Evolutionary conservation across 2,329 filamentous ascomycete species (phyloP).

Genomic region (Zelopaecilomyces penicillatus): DNA sequence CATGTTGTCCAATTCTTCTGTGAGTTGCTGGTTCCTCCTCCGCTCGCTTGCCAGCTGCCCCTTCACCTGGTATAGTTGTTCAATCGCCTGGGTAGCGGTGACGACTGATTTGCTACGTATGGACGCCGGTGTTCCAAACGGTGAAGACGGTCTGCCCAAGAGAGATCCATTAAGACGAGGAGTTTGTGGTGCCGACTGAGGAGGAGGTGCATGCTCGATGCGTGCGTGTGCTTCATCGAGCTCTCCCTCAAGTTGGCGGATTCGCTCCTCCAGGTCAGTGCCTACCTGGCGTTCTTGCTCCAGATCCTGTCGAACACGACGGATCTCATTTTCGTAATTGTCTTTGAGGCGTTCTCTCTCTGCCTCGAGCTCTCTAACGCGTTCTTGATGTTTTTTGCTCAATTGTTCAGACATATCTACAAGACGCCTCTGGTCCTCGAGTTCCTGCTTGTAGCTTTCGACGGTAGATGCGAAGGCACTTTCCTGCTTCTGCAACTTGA

Average conservation of each 20-base stretch:
- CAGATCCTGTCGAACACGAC: conserved; percentile 47
- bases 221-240: conserved; percentile 45
- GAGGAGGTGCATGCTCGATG: conserved; percentile 33
- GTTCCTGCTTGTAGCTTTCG: conserved; percentile 77
- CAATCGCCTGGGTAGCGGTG: conserved; percentile 54
- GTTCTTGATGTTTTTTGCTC: conserved; percentile 61
- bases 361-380: conserved; percentile 61
- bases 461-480: conserved; percentile 75
- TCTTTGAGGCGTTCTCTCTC: conserved; percentile 54
- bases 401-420: conserved; percentile 75
- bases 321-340: conserved; percentile 53
- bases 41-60: conserved; percentile 65
- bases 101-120: conserved; percentile 46
- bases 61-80: conserved; percentile 60
- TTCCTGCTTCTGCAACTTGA: conserved; percentile 75
- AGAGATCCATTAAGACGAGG: conserved; percentile 51
- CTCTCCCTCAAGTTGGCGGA: conserved; percentile 43
- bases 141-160: conserved; percentile 46
- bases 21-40: conserved; percentile 64
- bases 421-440: conserved; percentile 72
- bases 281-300: conserved; percentile 44
- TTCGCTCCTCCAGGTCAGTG: conserved; percentile 38
- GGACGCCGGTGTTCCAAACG: conserved; percentile 54
- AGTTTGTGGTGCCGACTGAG: conserved; percentile 49
- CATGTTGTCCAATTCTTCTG: conserved; percentile 74